Conservation (phyloP, 495 filamentous ascomycete species). For the Bacidia gigantensis region DNA sequence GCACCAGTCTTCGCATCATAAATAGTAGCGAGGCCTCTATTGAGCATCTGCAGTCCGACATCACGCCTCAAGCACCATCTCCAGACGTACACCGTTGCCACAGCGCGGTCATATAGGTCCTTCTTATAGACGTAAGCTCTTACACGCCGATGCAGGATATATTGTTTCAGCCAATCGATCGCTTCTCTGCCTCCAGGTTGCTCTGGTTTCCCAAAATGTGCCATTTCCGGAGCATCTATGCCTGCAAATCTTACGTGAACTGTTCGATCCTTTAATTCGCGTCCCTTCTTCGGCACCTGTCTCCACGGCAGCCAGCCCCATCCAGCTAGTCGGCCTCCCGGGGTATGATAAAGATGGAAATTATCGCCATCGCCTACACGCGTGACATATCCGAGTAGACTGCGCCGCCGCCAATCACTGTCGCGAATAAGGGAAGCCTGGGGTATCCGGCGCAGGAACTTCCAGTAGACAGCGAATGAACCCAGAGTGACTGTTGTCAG, state of each 20-base stretch:
- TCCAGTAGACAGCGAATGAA: conserved; percentile 35
- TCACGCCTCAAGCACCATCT: conserved; percentile 48
- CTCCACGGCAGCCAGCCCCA: conserved; percentile 83
- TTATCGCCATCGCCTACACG: conserved; percentile 94
- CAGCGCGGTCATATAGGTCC: conserved; percentile 86
- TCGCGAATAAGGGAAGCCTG: conserved; percentile 57
- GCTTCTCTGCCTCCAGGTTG: conserved; percentile 78
- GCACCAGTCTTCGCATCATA: conserved; percentile 82
- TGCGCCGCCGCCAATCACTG: conserved; percentile 46
- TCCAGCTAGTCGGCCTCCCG: conserved; percentile 69
- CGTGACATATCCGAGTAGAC: conserved; percentile 71
- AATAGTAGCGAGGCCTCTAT: conserved; percentile 66
- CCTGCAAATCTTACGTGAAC: conserved; percentile 83
- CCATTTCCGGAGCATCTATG: conserved; percentile 80
- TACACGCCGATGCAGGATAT: conserved; percentile 60
- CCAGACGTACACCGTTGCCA: conserved; percentile 72
- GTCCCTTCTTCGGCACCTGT: conserved; percentile 50
- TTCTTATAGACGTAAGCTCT: conserved; percentile 65
- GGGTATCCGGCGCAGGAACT: conserved; percentile 71
- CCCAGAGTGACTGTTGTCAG: conserved; percentile 53
- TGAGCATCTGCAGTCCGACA: conserved; percentile 82
- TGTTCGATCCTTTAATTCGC: conserved; percentile 60
- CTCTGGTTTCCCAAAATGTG: conserved; percentile 78
- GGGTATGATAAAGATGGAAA: conserved; percentile 86
- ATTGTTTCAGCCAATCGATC: conserved; percentile 56